Conservation (phyloP, 257 asterid genomes). For the Plectranthus barbatus region DNA sequence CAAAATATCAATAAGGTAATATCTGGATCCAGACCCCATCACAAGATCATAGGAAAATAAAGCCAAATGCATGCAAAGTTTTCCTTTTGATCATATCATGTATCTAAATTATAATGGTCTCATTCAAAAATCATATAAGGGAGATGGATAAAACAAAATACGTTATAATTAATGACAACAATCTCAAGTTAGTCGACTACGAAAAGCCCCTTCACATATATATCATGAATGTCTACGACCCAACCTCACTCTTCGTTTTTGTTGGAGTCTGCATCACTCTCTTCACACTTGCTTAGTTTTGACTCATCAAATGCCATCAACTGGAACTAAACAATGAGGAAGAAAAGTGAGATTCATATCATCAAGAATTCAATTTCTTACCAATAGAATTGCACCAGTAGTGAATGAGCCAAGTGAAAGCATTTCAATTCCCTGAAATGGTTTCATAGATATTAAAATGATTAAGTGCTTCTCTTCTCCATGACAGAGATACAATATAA, state of each 20-base stretch:
- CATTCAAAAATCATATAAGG: slow-evolving; percentile 10
- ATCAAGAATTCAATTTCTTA: slow-evolving; percentile 22
- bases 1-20: too few species aligned
- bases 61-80: neutral
- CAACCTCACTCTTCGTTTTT: too few species aligned
- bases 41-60: too few species aligned
- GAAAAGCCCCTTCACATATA: neutral
- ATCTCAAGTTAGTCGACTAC: slow-evolving; percentile 17
- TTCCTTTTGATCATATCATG: too few species aligned
- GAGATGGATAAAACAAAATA: neutral
- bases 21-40: too few species aligned
- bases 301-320: too few species aligned
- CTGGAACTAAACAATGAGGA: slow-evolving; percentile 10
- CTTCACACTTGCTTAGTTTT: too few species aligned
- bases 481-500: too few species aligned
- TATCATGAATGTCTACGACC: too few species aligned
- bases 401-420: slow-evolving; percentile 97
- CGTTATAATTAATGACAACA: slow-evolving; percentile 10
- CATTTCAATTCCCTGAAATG: slow-evolving; percentile 87
- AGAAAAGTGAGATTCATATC: neutral
- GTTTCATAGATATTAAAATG: neutral
- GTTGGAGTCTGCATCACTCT: too few species aligned
- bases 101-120: neutral
- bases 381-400: slow-evolving; percentile 96
- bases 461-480: neutral